phyloP scores from a whole-genome alignment of 228 moss, liverwort and hornwort genomes.

The Sphagnum fallax region DNA sequence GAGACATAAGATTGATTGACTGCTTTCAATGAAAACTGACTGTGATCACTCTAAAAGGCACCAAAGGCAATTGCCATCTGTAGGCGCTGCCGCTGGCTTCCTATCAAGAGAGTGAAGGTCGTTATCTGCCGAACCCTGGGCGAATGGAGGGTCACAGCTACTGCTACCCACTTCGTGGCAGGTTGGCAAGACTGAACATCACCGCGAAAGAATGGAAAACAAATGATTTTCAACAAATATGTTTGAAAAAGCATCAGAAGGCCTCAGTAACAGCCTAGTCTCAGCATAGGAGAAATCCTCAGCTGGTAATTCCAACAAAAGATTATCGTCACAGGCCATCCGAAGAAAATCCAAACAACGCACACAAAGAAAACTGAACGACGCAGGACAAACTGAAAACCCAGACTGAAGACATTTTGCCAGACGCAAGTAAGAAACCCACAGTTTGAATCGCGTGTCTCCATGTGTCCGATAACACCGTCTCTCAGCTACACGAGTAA shows the following conservation, averaged over 20 bases:
- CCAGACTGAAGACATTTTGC: no score
- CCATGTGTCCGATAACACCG: no score
- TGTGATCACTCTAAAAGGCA: not conserved
- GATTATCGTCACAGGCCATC: not conserved
- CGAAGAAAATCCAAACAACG: no score
- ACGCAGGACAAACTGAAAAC: no score
- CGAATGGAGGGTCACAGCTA: not conserved
- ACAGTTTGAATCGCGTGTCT: no score
- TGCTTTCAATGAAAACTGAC: no score
- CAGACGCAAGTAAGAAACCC: no score
- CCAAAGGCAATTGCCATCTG: not conserved
- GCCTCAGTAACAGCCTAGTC: not conserved
- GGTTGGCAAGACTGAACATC: not conserved
- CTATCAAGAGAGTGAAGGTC: not conserved
- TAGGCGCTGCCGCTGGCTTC: not conserved
- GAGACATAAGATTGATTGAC: no score
- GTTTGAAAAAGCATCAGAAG: not conserved
- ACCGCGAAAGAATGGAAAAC: not conserved
- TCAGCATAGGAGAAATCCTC: not conserved
- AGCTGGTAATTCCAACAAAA: not conserved
- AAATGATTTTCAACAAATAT: not conserved
- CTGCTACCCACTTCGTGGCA: not conserved
- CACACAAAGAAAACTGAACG: no score
- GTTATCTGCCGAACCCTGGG: not conserved
- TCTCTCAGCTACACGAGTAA: no score